These are phyloP conservation scores for Corinectria fuckeliana DNA, from an alignment of 2,329 filamentous ascomycete species.

Conservation along the genomic window DNA sequence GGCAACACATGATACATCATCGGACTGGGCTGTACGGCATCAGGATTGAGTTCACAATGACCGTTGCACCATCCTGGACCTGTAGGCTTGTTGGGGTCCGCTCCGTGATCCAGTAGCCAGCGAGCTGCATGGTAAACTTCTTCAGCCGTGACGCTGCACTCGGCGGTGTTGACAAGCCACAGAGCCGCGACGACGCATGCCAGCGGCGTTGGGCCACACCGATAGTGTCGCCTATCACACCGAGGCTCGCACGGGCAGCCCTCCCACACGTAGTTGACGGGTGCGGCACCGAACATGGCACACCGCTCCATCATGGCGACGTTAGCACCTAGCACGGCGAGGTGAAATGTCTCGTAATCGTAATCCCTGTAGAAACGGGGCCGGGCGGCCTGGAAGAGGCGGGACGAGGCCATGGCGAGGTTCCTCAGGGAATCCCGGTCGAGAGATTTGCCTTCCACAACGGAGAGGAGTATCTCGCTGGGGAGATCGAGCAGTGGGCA, in stretches of 20 bases:
- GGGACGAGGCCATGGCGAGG: slow-evolving; percentile 2
- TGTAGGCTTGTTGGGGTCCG: neutral
- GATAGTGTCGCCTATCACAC: too few species aligned
- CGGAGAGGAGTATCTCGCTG: neutral
- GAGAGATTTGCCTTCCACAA: neutral
- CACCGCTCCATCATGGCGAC: neutral
- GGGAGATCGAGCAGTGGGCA: neutral
- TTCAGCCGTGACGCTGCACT: neutral
- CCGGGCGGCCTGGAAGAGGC: neutral
- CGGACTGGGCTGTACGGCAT: neutral
- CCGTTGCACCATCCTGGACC: neutral
- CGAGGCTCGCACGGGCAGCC: too few species aligned
- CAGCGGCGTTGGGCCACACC: neutral
- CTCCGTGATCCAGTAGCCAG: neutral
- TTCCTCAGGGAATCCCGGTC: neutral
- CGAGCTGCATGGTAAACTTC: neutral
- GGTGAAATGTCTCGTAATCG: neutral
- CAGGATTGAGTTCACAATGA: neutral
- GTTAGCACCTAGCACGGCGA: neutral
- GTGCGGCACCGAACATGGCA: neutral
- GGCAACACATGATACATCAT: slow-evolving; percentile 3
- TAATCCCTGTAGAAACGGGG: neutral
- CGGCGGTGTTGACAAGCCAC: neutral
- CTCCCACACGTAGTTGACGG: neutral
- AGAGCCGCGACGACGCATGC: slow-evolving; percentile 6